These are phyloP conservation scores for Pseudocercospora fuligena DNA, from an alignment of 2,329 filamentous ascomycete genomes.

Conservation along the genomic window DNA sequence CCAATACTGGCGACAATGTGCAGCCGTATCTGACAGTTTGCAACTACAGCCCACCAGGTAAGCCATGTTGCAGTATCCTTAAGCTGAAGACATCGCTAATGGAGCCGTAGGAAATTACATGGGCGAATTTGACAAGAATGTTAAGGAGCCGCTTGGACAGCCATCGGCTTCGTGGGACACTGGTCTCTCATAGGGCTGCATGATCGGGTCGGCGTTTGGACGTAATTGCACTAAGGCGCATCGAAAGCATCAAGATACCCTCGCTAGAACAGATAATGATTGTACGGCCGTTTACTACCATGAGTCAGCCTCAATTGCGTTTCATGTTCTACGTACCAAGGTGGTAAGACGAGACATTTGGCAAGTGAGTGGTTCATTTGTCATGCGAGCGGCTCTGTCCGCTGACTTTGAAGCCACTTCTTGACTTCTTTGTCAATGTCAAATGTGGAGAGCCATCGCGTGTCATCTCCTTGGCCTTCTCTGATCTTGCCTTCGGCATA, in stretches of 20 bases:
- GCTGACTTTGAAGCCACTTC: slow-evolving; percentile 19
- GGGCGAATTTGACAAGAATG: slow-evolving; percentile 22
- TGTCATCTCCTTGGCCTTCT: slow-evolving; percentile 26
- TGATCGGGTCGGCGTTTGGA: neutral
- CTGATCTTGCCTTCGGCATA: slow-evolving; percentile 28
- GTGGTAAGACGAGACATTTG: neutral
- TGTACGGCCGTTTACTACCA: neutral
- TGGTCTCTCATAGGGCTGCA: neutral
- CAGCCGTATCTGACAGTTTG: slow-evolving; percentile 75
- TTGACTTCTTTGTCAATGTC: slow-evolving; percentile 26
- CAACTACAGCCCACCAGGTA: slow-evolving; percentile 80
- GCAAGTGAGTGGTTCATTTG: neutral
- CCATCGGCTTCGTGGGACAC: slow-evolving; percentile 16
- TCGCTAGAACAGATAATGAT: slow-evolving; percentile 9
- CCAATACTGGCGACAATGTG: slow-evolving; percentile 46
- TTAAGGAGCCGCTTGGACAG: slow-evolving; percentile 11
- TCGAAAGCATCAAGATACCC: slow-evolving; percentile 7
- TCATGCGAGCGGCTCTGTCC: neutral
- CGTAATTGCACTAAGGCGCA: neutral
- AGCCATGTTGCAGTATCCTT: slow-evolving; percentile 36
- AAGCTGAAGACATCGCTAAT: neutral
- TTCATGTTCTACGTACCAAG: neutral
- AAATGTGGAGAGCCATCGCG: slow-evolving; percentile 28
- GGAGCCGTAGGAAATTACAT: slow-evolving; percentile 22
- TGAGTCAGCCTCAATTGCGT: no score